Conservation (phyloP, 73 alveolate species). For the Stentor coeruleus region DNA sequence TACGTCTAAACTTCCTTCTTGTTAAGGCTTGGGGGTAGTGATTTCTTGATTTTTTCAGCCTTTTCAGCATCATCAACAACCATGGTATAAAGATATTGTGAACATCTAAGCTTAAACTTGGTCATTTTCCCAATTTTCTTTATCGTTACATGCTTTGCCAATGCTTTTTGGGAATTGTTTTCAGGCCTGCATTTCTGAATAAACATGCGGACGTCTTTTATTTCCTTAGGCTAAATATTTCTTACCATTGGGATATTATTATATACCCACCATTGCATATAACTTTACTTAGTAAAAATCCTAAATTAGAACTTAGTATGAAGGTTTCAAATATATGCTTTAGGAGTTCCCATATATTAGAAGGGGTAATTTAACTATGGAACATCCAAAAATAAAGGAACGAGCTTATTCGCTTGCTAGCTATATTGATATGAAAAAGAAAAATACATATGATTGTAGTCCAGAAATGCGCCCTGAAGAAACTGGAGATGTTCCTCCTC, state of each 20-base stretch:
- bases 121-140: slow-evolving; percentile 37
- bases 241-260: slow-evolving; percentile 31
- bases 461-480: neutral
- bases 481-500: neutral
- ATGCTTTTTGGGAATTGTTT: slow-evolving; percentile 21
- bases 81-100: slow-evolving; percentile 50
- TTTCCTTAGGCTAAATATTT: slow-evolving; percentile 15
- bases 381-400: neutral
- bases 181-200: slow-evolving; percentile 27
- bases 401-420: neutral
- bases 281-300: no score
- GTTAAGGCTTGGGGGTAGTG: slow-evolving; percentile 45
- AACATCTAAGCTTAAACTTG: slow-evolving; percentile 53
- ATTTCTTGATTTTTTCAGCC: slow-evolving; percentile 56
- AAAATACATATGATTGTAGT: neutral
- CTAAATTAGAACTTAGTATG: no score
- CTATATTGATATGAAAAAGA: neutral
- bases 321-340: no score
- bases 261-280: no score
- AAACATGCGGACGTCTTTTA: slow-evolving; percentile 20
- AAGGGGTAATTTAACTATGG: neutral
- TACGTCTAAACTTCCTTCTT: slow-evolving; percentile 20
- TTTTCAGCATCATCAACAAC: slow-evolving; percentile 49
- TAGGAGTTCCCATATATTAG: no score
- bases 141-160: slow-evolving; percentile 24